These are phyloP conservation scores for Hepatocystis sp. DNA, from an alignment of 169 alveolate genomes.

Conservation along the genomic window DNA sequence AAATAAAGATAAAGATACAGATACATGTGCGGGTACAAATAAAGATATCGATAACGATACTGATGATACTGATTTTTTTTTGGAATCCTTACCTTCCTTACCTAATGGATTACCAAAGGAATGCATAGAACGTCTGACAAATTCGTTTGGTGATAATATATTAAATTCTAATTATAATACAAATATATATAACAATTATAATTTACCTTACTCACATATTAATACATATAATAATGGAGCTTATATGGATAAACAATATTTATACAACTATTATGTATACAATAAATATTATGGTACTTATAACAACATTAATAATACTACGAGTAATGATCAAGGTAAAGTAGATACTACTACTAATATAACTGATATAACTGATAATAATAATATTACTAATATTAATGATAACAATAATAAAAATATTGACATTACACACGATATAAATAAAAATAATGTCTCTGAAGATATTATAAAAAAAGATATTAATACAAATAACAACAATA, in stretches of 20 bases:
- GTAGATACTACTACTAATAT: neutral
- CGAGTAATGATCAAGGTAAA: slow-evolving; percentile 2
- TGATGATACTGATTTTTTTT: slow-evolving; percentile 30
- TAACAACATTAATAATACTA: too few relatives aligned
- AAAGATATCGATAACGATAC: neutral
- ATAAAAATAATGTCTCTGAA: neutral
- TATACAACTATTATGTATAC: slow-evolving; percentile 7
- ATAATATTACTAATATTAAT: neutral
- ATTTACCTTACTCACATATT: neutral
- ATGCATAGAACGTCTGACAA: neutral
- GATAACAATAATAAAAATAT: neutral
- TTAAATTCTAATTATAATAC: neutral
- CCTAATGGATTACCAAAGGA: slow-evolving; percentile 61
- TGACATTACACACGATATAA: neutral
- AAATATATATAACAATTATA: neutral
- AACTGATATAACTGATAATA: neutral
- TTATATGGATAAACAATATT: neutral
- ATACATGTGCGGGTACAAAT: too few relatives aligned
- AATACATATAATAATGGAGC: neutral
- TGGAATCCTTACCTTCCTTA: slow-evolving; percentile 60
- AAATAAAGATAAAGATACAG: too few relatives aligned
- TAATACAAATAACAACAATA: neutral
- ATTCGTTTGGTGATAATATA: too few relatives aligned
- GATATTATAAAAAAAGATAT: neutral
- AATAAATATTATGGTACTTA: too few relatives aligned